Evolutionary conservation across 768 basidiomycete genomes (phyloP).

Genomic region (Mycena venus): DNA sequence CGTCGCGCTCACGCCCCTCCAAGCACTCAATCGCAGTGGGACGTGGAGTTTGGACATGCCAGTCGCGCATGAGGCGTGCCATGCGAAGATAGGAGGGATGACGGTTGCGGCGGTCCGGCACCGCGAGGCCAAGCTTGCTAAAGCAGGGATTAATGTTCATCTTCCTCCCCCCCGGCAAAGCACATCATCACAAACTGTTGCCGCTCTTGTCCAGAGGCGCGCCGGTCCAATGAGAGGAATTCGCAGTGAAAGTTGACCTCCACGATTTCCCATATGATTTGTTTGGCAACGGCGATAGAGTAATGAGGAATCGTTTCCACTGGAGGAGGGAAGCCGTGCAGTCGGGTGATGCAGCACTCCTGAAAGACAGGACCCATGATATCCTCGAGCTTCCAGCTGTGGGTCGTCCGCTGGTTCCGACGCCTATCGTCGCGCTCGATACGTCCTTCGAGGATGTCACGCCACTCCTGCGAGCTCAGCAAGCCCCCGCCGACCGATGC

Average conservation of each 20-base stretch:
- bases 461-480: slow-evolving; percentile 10
- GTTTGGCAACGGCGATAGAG: too few species aligned
- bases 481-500: neutral
- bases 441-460: neutral
- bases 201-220: neutral
- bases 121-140: neutral
- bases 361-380: neutral
- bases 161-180: neutral
- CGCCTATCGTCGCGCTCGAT: neutral
- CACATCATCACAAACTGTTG: neutral
- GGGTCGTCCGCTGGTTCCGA: too few species aligned
- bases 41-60: neutral
- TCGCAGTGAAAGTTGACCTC: slow-evolving; percentile 11
- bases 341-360: neutral
- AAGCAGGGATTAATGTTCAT: neutral
- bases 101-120: neutral
- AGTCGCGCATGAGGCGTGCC: neutral
- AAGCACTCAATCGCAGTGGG: neutral
- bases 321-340: neutral
- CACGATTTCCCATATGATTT: neutral
- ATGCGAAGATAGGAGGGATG: neutral
- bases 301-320: neutral
- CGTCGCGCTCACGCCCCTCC: neutral
- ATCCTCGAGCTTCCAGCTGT: neutral
- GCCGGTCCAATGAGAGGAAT: neutral